Evolutionary conservation across 345 rosid species (phyloP), one percentile per base, ranked within the genome.

Genomic region (Geranium rotundifolium): DNA sequence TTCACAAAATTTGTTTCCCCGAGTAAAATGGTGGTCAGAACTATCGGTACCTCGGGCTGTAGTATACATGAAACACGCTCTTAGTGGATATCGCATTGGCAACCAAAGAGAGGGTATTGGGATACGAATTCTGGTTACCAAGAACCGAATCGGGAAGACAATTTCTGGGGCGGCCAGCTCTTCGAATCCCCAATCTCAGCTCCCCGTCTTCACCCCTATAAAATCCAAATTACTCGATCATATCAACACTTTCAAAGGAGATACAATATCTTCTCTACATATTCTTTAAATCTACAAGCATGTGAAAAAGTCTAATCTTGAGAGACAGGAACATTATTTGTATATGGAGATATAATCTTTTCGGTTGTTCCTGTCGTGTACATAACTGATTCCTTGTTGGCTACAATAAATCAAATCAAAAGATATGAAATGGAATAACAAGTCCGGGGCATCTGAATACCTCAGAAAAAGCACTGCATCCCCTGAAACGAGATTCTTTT

Each of bases 381-480:
- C 46, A 37, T 37, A 37, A 5, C 7, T 37, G 46, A 37, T 37
- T 37, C 46, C 46, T 37, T 37, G 46, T 10, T 37, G 46, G 46
- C 46, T 37, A 37, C 12, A 10, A 37, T 10, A 5, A 37, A 6
- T 37, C 46, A 46, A 46, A 3, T 46, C 52, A 46, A 46, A 46
- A 46, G 14, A 46, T 46, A 46, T 46, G 16, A 14, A 46, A 46
- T 46, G 27, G 27, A 46, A 9, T 46, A 46, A 34, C 41, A 8
- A 46, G 52, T 46, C 3, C 3, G 52, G 3, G 52, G 15, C 52
- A 46, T 46, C 52, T 2, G 3, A 46, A 46, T 46, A 91, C 98
- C 98, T 86, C 63, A 91, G 75, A 63, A 88, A 91, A 46, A 92
- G 88, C 62, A 92, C 95, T 2, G 98, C 91, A 73, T 92, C 98